A percentile compares a stretch with the other conserved stretches of the same genome.
These are phyloP conservation scores for Pueraria montana DNA, from an alignment of 306 rosid species.

Conservation along the genomic window DNA sequence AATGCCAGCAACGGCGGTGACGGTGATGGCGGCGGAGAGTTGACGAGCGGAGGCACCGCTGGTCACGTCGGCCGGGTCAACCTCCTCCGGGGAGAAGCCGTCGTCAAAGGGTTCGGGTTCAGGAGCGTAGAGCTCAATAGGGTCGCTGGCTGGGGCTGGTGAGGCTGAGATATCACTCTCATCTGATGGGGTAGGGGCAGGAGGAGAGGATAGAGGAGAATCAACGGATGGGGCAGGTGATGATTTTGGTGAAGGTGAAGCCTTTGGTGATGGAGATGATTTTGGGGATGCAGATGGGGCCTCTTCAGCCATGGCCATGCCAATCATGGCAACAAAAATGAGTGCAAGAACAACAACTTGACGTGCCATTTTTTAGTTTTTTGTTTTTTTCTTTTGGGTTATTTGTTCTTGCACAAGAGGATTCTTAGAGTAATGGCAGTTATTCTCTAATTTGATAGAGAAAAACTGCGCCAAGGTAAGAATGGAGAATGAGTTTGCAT, in stretches of 20 bases:
- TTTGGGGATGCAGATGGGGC: conserved; percentile 55
- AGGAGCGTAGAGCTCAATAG: conserved; percentile 42
- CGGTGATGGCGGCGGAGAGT: background rate
- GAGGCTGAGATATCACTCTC: conserved; percentile 54
- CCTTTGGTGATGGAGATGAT: conserved; percentile 46
- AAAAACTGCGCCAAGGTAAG: conserved; percentile 54
- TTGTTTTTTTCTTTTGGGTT: background rate
- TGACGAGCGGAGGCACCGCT: conserved; percentile 31
- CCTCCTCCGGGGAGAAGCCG: background rate
- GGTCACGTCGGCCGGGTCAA: background rate
- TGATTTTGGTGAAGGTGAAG: background rate
- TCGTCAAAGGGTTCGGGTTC: conserved; percentile 19
- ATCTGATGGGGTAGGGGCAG: conserved; percentile 43
- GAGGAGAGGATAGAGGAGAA: conserved; percentile 1
- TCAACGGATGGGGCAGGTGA: background rate
- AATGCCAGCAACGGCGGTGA: background rate
- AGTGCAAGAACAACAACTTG: conserved; percentile 59
- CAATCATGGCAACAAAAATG: conserved; percentile 35
- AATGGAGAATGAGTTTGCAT: conserved; percentile 7
- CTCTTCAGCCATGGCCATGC: conserved; percentile 42
- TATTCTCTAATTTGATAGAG: conserved; percentile 55
- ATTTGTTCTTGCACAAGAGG: background rate
- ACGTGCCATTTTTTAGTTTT: conserved; percentile 43
- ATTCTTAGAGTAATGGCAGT: conserved; percentile 54
- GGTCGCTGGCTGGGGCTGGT: conserved; percentile 61